A percentile compares a stretch with the other conserved stretches of the same genome.
These are phyloP conservation scores for Colletotrichum cereale DNA, from an alignment of 2,329 filamentous ascomycete genomes.

Conservation along the genomic window DNA sequence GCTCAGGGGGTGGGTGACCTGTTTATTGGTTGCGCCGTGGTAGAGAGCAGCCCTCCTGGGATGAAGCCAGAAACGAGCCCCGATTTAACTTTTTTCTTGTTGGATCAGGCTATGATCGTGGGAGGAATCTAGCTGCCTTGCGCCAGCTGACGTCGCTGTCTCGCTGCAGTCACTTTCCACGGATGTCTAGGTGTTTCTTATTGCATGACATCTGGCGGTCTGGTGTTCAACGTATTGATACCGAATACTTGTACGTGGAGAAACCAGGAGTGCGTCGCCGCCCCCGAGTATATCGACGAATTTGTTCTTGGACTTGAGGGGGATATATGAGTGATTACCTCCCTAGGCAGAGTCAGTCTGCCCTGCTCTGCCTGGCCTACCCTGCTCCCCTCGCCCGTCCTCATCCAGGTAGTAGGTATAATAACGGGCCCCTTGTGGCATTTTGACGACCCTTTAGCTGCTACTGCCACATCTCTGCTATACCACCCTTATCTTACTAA, in stretches of 20 bases:
- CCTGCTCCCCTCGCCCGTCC: no score
- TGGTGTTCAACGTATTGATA: not conserved
- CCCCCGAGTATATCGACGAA: not conserved
- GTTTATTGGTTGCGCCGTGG: slow-evolving; percentile 9
- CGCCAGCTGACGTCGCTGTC: not conserved
- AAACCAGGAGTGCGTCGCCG: not conserved
- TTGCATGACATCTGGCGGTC: not conserved
- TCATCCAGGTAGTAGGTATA: no score
- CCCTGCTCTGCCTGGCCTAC: no score
- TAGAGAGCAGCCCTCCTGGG: not conserved
- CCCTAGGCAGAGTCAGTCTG: no score
- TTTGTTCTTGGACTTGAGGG: not conserved
- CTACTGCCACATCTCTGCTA: no score
- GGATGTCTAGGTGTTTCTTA: slow-evolving; percentile 14
- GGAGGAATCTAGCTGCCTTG: slow-evolving; percentile 2
- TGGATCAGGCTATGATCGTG: slow-evolving; percentile 3
- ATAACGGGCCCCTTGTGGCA: no score
- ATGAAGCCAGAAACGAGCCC: not conserved
- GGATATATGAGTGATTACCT: not conserved
- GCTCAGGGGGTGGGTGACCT: slow-evolving; percentile 7
- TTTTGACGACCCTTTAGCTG: no score
- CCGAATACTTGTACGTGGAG: no score
- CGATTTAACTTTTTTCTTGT: not conserved
- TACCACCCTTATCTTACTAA: no score
- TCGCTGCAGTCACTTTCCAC: not conserved